A percentile compares a stretch with the other conserved stretches of the same genome.
phyloP scores from a whole-genome alignment of 2,329 filamentous ascomycete species.

The Fusarium denticulatum region DNA sequence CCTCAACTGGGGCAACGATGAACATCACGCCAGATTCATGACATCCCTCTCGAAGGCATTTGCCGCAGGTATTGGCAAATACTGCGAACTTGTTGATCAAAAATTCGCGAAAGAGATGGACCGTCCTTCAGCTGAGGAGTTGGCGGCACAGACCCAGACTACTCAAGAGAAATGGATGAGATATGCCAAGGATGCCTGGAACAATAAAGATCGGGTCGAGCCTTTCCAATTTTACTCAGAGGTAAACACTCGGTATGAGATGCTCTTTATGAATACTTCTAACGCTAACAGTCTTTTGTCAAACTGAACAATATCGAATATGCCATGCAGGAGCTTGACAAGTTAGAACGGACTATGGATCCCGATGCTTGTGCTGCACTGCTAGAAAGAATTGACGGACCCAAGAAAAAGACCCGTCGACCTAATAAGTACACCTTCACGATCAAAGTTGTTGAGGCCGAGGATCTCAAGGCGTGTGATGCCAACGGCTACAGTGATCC shows the following conservation, averaged over 20 bases:
- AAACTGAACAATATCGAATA: slow-evolving; percentile 99
- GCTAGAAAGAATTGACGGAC: slow-evolving; percentile 77
- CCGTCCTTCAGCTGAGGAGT: slow-evolving; percentile 85
- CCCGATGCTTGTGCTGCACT: slow-evolving; percentile 90
- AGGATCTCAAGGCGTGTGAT: slow-evolving; percentile 98
- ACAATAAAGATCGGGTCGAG: slow-evolving; percentile 89
- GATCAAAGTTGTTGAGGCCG: slow-evolving; percentile 97
- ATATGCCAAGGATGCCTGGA: slow-evolving; percentile 92
- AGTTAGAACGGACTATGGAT: slow-evolving; percentile 87
- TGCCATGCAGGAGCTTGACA: slow-evolving; percentile 90
- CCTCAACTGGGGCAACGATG: slow-evolving; percentile 91
- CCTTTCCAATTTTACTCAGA: slow-evolving; percentile 97
- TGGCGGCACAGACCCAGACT: slow-evolving; percentile 79
- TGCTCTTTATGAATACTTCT: slow-evolving; percentile 33
- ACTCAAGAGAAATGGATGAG: slow-evolving; percentile 94
- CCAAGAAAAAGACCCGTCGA: slow-evolving; percentile 70
- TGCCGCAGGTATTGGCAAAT: slow-evolving; percentile 81
- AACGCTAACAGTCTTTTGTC: slow-evolving; percentile 78
- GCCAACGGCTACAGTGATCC: slow-evolving; percentile 94
- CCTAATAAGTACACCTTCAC: slow-evolving; percentile 95
- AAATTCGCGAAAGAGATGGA: slow-evolving; percentile 94
- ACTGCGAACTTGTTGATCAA: slow-evolving; percentile 90
- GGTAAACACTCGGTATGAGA: slow-evolving; percentile 60
- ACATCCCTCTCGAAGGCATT: slow-evolving; percentile 89
- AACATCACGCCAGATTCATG: slow-evolving; percentile 97